phyloP scores from a whole-genome alignment of 768 basidiomycete species.

The Kwoniella shandongensis region DNA sequence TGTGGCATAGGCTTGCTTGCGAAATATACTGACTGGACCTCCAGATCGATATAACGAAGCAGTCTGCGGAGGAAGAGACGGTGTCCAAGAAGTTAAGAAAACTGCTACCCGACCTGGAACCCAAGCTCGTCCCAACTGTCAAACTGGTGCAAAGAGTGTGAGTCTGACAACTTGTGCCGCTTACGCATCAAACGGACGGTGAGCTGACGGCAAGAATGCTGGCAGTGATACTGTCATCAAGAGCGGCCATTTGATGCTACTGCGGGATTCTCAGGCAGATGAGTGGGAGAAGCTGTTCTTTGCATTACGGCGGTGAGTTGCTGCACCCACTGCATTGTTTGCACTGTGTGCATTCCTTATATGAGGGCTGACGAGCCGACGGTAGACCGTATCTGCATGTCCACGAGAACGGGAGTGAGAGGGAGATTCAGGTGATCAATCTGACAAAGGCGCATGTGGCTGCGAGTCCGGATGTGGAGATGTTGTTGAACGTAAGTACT shows the following conservation, averaged over 20 bases:
- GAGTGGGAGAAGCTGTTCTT: conserved; percentile 84
- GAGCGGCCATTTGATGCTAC: conserved; percentile 76
- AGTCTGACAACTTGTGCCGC: conserved; percentile 4
- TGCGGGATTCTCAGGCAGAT: conserved; percentile 76
- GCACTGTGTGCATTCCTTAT: no score
- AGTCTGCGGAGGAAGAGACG: conserved; percentile 64
- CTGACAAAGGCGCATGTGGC: conserved; percentile 81
- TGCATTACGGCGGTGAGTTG: conserved; percentile 72
- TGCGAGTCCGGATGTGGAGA: conserved; percentile 80
- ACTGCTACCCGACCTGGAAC: conserved; percentile 38
- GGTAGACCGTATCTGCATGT: conserved; percentile 83
- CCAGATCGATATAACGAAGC: conserved; percentile 81
- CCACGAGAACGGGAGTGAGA: conserved; percentile 77
- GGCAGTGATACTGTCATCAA: conserved; percentile 76
- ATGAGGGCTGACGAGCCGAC: no score
- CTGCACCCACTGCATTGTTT: neutral
- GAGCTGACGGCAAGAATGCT: neutral
- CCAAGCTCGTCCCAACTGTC: conserved; percentile 45
- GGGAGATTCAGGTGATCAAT: conserved; percentile 73
- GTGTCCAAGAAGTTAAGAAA: conserved; percentile 34
- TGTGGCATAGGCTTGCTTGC: neutral
- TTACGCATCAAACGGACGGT: neutral
- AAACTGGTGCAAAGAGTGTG: conserved; percentile 68
- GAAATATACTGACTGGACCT: no score
- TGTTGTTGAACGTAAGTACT: conserved; percentile 73